phyloP scores from a whole-genome alignment of 192 early-diverging fungal genomes.

The Entomortierella beljakovae region DNA sequence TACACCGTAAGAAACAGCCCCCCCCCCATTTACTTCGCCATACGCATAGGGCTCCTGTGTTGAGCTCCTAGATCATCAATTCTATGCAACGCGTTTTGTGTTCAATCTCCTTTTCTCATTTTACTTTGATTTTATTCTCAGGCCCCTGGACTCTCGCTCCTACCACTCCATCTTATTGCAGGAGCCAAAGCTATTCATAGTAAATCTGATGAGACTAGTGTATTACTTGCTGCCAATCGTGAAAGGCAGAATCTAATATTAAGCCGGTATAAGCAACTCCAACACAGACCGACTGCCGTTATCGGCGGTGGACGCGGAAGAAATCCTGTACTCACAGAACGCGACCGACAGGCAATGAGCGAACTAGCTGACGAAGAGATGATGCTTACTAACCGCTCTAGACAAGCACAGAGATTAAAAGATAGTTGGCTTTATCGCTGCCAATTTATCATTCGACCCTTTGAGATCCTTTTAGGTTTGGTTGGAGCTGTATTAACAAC shows the following conservation, averaged over 20 bases:
- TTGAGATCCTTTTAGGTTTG: slow-evolving; percentile 34
- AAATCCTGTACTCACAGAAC: slow-evolving; percentile 15
- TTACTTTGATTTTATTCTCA: background rate
- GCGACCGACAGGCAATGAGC: slow-evolving; percentile 17
- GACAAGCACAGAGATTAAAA: slow-evolving; percentile 7
- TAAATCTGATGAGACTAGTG: slow-evolving; percentile 8
- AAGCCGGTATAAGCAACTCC: slow-evolving; percentile 12
- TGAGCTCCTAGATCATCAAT: background rate
- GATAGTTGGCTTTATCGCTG: slow-evolving; percentile 35
- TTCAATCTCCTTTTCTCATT: background rate
- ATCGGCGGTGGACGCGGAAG: slow-evolving; percentile 12
- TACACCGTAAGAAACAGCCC: no score
- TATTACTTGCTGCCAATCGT: slow-evolving; percentile 11
- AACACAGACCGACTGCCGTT: background rate
- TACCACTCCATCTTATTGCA: slow-evolving; percentile 31
- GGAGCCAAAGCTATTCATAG: slow-evolving; percentile 24
- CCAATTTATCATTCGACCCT: slow-evolving; percentile 33
- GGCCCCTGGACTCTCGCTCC: slow-evolving; percentile 44
- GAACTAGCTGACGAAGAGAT: slow-evolving; percentile 32
- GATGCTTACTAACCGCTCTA: slow-evolving; percentile 20
- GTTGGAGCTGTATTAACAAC: slow-evolving; percentile 14
- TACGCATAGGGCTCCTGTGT: no score
- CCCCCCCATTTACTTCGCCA: no score
- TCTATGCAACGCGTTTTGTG: background rate
- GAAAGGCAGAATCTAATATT: slow-evolving; percentile 30